Evolutionary conservation across 2,329 filamentous ascomycete genomes (phyloP).

Genomic region (Fusarium sp.): DNA sequence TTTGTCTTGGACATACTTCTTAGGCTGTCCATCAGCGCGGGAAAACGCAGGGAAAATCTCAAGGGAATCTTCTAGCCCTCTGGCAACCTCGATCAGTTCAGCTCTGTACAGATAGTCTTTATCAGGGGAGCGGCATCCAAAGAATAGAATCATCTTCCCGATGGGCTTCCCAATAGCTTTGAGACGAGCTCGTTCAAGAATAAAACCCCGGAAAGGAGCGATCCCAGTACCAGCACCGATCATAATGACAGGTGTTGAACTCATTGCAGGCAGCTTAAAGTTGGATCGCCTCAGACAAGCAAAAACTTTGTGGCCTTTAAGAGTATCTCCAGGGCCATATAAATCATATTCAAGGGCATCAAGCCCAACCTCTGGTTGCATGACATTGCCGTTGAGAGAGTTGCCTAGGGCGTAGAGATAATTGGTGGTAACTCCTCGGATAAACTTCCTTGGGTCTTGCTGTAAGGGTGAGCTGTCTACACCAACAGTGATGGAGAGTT

Average conservation of each 20-base stretch:
- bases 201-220: constrained; percentile 53
- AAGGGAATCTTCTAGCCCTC: constrained; percentile 20
- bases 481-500: constrained; percentile 40
- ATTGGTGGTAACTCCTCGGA: constrained; percentile 43
- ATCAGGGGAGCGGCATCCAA: constrained; percentile 66
- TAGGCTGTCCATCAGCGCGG: constrained; percentile 12
- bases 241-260: constrained; percentile 62
- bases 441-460: constrained; percentile 14
- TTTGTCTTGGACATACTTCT: constrained; percentile 54
- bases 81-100: constrained; percentile 43
- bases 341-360: constrained; percentile 19
- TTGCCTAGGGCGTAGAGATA: constrained; percentile 41
- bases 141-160: constrained; percentile 58
- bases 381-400: constrained; percentile 1
- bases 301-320: constrained; percentile 34
- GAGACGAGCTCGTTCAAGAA: constrained; percentile 39
- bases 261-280: constrained; percentile 58
- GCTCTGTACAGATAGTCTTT: constrained; percentile 67
- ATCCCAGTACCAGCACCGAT: constrained; percentile 62
- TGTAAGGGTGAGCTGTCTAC: constrained; percentile 30
- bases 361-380: not conserved
- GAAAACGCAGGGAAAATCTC: constrained; percentile 39
- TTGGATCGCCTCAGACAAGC: constrained; percentile 47
- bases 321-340: constrained; percentile 24
- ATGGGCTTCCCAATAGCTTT: constrained; percentile 35